Percentiles rank a stretch among this genome's conserved stretches.
These are phyloP conservation scores for Mortierella sp. DNA, from an alignment of 371 early-diverging fungal genomes.

Conservation along the genomic window DNA sequence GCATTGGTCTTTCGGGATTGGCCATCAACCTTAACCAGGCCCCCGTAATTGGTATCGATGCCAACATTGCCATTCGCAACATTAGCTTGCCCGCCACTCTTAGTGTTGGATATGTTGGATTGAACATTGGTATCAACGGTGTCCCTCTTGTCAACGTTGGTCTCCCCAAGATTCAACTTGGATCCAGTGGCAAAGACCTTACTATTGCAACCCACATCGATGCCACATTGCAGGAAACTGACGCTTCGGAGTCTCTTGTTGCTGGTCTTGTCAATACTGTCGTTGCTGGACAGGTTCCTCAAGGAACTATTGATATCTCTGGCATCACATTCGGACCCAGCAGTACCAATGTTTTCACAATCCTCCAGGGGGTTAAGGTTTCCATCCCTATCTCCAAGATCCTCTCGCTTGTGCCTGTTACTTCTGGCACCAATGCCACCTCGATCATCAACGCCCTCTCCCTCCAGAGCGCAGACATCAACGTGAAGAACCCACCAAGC, in stretches of 20 bases:
- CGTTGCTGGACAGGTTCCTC: slow-evolving; percentile 46
- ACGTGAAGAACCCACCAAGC: slow-evolving; percentile 54
- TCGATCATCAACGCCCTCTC: slow-evolving; percentile 38
- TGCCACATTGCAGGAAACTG: slow-evolving; percentile 30
- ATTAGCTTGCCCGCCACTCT: slow-evolving; percentile 41
- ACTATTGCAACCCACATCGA: slow-evolving; percentile 48
- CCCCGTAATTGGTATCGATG: slow-evolving; percentile 48
- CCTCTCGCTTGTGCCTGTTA: slow-evolving; percentile 30
- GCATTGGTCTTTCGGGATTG: slow-evolving; percentile 46
- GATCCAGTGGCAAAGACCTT: slow-evolving; percentile 32
- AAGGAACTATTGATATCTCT: slow-evolving; percentile 38
- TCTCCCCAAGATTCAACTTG: slow-evolving; percentile 50
- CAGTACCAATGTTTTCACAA: slow-evolving; percentile 40
- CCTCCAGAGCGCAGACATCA: slow-evolving; percentile 51
- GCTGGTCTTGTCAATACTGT: slow-evolving; percentile 51
- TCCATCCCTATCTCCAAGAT: slow-evolving; percentile 47
- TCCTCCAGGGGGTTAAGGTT: slow-evolving; percentile 43
- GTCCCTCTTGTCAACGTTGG: slow-evolving; percentile 34
- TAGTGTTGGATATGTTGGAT: slow-evolving; percentile 45
- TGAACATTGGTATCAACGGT: slow-evolving; percentile 32
- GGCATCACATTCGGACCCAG: slow-evolving; percentile 46
- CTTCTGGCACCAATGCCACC: slow-evolving; percentile 16
- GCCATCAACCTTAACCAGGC: slow-evolving; percentile 55
- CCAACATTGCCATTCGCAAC: slow-evolving; percentile 41
- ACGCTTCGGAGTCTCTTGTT: slow-evolving; percentile 41